Evolutionary conservation across 1,284 basidiomycete species (phyloP).

Genomic region (Ustilago sp.): DNA sequence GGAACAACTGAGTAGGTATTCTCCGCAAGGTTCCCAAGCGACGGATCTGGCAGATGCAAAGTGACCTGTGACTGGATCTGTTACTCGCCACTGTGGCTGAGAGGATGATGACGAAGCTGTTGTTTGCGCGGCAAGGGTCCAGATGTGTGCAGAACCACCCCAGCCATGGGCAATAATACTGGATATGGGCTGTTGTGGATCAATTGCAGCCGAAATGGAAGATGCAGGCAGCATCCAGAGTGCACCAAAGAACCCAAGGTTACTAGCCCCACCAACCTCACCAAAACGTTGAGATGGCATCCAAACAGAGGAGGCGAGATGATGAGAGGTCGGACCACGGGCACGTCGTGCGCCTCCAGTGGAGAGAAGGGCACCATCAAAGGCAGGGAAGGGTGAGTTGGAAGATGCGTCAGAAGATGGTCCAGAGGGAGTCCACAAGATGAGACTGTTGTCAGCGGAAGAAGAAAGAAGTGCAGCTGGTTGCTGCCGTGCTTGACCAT

Average conservation of each 20-base stretch:
- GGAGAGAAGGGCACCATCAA: constrained; percentile 73
- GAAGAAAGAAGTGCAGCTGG: constrained; percentile 66
- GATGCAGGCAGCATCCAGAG: constrained; percentile 55
- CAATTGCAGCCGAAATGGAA: not conserved
- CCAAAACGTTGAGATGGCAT: constrained; percentile 65
- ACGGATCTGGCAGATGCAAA: constrained; percentile 54
- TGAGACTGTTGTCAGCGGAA: constrained; percentile 65
- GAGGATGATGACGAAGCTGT: not conserved
- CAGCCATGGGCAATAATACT: constrained; percentile 63
- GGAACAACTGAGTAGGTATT: constrained; percentile 59
- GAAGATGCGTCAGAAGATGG: not conserved
- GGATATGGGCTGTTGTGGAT: constrained; percentile 11
- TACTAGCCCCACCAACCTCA: constrained; percentile 65
- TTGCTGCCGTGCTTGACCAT: constrained; percentile 18
- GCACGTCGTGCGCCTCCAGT: constrained; percentile 31
- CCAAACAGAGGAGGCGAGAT: constrained; percentile 61
- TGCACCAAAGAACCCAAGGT: constrained; percentile 64
- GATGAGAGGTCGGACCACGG: constrained; percentile 60
- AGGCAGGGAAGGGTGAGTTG: constrained; percentile 28
- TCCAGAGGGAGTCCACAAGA: constrained; percentile 64
- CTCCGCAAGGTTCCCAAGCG: constrained; percentile 64
- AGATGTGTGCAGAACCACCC: constrained; percentile 65
- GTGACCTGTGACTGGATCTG: constrained; percentile 57
- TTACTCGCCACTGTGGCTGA: constrained; percentile 30
- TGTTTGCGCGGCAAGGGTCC: constrained; percentile 21